Base-by-base conservation (phyloP, 202 grass and related monocot species). In the Schoenoplectus triqueter region DNA sequence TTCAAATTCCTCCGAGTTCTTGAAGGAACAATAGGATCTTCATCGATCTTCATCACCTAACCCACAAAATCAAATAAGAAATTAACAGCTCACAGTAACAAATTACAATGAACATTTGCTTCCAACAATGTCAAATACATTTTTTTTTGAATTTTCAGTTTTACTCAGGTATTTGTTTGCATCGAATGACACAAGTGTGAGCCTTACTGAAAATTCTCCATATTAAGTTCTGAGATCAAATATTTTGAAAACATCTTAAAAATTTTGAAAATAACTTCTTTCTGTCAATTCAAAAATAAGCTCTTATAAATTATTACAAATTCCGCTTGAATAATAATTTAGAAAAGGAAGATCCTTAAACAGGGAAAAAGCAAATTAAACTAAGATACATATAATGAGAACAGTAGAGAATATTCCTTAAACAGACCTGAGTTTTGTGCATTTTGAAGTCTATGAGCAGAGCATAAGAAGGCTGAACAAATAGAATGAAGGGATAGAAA, bases 391-490 rank as follows among this genome's bases (percentile, higher is more conserved):
- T 22, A 65, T 81, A 41, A 65, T 31, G 61, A 66, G 17, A 82
- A 51, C 5, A 20, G 31, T 82, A 82, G 10, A 75, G 4, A 75
- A 75, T 18, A 55, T 75, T 1, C 3, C 20, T 31, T 14, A 42
- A 82, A 66, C 64, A 83, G 69, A 86, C 85, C 85, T 86, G 85
- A 86, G 42, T 6, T 48, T 54, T 66, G 47, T 80, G 49, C 45
- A 80, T 61, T 86, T 20, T 66, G 85, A 60, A 79, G 84, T 3
- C 63, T 21, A 80, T 17, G 48, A 86, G 15, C 62, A 66, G 47
- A 39, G 73, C 40, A 86, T 66, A 46, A 78, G 71, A 86, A 51
- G 41, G 41, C 50, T 13, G 7, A 69, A 6, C n/a, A 69, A 51
- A 20, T 18, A 46, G 52, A 46, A 15, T 47, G 44, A 70, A 81